Conservation (phyloP, 352 stramenopile species). For the Plasmopara viticola region DNA sequence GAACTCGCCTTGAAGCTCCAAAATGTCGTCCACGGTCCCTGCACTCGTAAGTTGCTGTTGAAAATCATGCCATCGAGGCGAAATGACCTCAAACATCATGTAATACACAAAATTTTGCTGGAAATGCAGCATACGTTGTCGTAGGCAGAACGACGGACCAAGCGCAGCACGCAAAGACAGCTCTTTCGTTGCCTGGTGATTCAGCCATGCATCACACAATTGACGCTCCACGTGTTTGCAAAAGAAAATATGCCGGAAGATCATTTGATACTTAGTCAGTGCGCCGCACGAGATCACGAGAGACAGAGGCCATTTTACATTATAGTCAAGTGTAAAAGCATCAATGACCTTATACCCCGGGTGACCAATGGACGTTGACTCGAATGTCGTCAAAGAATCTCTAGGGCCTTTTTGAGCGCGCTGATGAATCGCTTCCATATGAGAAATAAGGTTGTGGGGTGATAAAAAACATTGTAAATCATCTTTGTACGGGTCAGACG, state of each 20-base stretch:
- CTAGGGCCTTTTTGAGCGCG: constrained; percentile 55
- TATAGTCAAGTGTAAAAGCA: constrained; percentile 94
- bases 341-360: constrained; percentile 91
- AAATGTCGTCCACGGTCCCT: constrained; percentile 92
- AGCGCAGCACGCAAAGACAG: constrained; percentile 83
- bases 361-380: constrained; percentile 56
- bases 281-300: constrained; percentile 93
- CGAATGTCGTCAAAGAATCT: constrained; percentile 71
- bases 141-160: constrained; percentile 90
- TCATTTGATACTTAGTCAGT: constrained; percentile 97
- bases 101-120: constrained; percentile 99
- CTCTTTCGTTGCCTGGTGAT: constrained; percentile 93
- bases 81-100: constrained; percentile 97
- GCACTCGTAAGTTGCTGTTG: constrained; percentile 71
- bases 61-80: constrained; percentile 89
- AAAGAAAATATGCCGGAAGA: constrained; percentile 99
- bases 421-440: constrained; percentile 90
- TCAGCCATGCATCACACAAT: constrained; percentile 93
- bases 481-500: constrained; percentile 85
- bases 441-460: constrained; percentile 83
- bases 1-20: constrained; percentile 93
- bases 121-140: constrained; percentile 99
- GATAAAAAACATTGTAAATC: constrained; percentile 86
- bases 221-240: constrained; percentile 97
- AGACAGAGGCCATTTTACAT: constrained; percentile 95